phyloP scores from a whole-genome alignment of 441 rosid species.

The Pelargonium fulgidum region DNA sequence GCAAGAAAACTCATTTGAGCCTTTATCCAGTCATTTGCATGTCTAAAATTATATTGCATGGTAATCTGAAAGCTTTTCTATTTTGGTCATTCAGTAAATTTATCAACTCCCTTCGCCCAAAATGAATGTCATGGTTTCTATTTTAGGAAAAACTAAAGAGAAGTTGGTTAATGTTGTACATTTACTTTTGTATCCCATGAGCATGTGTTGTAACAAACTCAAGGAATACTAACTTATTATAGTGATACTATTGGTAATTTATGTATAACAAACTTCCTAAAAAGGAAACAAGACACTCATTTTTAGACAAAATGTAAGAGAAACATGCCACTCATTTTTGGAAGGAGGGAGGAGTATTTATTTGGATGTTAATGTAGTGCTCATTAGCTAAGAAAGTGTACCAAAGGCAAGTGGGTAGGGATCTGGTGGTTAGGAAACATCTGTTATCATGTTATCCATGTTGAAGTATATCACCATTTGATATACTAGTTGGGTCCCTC shows the following conservation, averaged over 20 bases:
- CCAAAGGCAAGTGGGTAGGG: not conserved
- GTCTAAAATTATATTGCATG: not conserved
- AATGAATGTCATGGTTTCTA: not conserved
- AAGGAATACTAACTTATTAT: too few relatives aligned
- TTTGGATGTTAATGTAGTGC: not conserved
- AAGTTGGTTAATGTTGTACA: too few relatives aligned
- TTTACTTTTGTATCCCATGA: too few relatives aligned
- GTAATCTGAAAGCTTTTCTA: not conserved
- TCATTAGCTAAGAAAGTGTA: not conserved
- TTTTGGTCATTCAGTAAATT: not conserved
- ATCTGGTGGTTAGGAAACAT: not conserved
- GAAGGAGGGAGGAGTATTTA: not conserved
- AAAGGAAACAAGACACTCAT: too few relatives aligned
- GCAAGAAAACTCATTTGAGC: not conserved
- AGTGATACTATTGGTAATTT: too few relatives aligned
- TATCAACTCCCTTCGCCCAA: not conserved
- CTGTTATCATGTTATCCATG: not conserved
- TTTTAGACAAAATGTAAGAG: not conserved
- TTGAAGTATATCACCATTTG: too few relatives aligned
- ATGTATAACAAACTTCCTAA: too few relatives aligned
- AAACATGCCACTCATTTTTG: not conserved
- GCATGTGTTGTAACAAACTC: too few relatives aligned
- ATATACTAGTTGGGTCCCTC: too few relatives aligned
- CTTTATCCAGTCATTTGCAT: not conserved
- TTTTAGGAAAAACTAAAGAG: too few relatives aligned